Evolutionary conservation across 1,284 basidiomycete genomes (phyloP).

Genomic region (Ganoderma sp.): DNA sequence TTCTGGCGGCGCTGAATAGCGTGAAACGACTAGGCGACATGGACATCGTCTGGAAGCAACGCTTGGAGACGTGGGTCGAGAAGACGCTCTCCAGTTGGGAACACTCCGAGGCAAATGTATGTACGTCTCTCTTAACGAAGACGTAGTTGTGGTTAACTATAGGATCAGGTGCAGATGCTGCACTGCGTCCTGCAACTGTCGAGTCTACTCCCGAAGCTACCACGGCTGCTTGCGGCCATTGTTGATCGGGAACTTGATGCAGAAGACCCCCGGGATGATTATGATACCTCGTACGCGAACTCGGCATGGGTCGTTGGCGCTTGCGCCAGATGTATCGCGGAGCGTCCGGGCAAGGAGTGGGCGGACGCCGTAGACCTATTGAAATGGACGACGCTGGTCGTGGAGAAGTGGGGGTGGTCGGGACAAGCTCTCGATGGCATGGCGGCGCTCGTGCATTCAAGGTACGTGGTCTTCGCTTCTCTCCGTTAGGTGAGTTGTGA

Average conservation of each 20-base stretch:
- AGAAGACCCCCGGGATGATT: conserved; percentile 42
- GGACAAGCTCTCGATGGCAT: conserved; percentile 61
- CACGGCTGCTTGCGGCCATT: conserved; percentile 54
- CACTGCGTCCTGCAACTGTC: conserved; percentile 59
- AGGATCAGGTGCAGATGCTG: conserved; percentile 50
- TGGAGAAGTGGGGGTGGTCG: conserved; percentile 64
- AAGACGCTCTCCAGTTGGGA: conserved; percentile 44
- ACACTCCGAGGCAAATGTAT: conserved; percentile 43
- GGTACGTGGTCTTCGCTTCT: conserved; percentile 43
- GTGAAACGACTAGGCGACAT: conserved; percentile 57
- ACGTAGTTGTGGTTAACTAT: neutral
- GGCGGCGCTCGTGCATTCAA: conserved; percentile 54
- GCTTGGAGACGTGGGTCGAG: conserved; percentile 53
- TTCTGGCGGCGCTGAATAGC: conserved; percentile 56
- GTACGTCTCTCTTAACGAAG: conserved; percentile 9
- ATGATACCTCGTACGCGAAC: conserved; percentile 47
- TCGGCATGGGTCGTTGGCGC: conserved; percentile 59
- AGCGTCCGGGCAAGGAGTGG: conserved; percentile 50
- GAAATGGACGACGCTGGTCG: conserved; percentile 52
- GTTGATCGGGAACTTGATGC: conserved; percentile 51
- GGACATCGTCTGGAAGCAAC: conserved; percentile 62
- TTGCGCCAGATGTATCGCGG: conserved; percentile 54
- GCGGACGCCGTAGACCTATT: conserved; percentile 49
- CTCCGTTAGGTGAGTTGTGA: conserved; percentile 6
- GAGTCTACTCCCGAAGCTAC: conserved; percentile 52